These are phyloP conservation scores for Amoebophrya sp. DNA, from an alignment of 169 alveolate species.

Conservation along the genomic window DNA sequence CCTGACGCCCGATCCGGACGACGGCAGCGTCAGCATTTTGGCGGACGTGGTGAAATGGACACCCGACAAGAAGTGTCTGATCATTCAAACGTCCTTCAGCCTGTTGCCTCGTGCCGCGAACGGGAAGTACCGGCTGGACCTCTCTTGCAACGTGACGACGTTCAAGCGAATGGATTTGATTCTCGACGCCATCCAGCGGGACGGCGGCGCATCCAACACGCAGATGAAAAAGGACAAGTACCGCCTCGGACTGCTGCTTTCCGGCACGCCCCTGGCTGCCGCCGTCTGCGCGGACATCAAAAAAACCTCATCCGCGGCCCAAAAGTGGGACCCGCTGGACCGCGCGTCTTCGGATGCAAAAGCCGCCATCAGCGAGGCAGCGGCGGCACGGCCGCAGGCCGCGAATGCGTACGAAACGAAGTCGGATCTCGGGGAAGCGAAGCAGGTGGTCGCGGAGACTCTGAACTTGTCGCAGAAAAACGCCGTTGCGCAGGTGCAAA, in stretches of 20 bases:
- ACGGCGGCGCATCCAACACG: neutral
- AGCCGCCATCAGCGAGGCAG: neutral
- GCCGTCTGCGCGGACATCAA: neutral
- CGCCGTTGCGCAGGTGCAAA: neutral
- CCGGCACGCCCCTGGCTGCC: conserved; percentile 7
- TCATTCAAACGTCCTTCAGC: neutral
- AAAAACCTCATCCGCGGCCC: neutral
- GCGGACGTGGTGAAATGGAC: neutral
- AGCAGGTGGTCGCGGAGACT: neutral
- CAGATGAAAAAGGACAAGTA: neutral
- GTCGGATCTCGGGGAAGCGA: neutral
- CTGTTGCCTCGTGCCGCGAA: too few species aligned
- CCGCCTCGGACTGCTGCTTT: neutral
- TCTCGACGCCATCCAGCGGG: neutral
- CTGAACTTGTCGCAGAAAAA: neutral
- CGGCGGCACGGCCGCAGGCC: neutral
- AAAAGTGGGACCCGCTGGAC: neutral
- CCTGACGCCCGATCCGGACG: neutral
- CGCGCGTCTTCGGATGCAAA: neutral
- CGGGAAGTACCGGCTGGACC: neutral
- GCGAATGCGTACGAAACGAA: neutral
- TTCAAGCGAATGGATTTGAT: neutral
- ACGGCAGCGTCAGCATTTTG: neutral
- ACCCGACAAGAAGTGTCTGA: neutral
- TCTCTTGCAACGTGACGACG: neutral